A percentile compares a stretch with the other conserved stretches of the same genome.
Conservation (phyloP, 2,329 filamentous ascomycete genomes). For the Colletotrichum sp. region DNA sequence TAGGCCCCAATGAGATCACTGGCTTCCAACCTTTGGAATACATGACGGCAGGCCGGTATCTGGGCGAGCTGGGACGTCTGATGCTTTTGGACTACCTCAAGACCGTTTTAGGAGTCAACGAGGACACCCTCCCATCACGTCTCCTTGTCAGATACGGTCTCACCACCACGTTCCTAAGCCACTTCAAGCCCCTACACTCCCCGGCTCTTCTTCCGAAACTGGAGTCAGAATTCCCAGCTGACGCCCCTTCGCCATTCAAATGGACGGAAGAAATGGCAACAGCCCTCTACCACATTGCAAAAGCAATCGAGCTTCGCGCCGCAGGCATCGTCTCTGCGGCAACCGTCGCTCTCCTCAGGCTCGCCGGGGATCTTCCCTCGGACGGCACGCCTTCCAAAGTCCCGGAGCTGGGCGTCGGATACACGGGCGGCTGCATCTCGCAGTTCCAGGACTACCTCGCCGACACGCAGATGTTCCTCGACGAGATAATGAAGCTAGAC, state of each 20-base stretch:
- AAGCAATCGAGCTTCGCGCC: conserved; percentile 73
- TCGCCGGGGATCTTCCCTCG: conserved; percentile 68
- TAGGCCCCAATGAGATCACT: conserved; percentile 69
- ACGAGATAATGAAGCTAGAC: conserved; percentile 52
- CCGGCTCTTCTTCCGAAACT: conserved; percentile 50
- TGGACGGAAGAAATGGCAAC: conserved; percentile 69
- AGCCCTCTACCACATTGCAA: conserved; percentile 69
- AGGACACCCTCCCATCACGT: conserved; percentile 55
- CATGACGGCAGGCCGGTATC: conserved; percentile 80
- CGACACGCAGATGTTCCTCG: conserved; percentile 73
- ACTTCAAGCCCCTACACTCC: conserved; percentile 50
- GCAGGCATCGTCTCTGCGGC: conserved; percentile 78
- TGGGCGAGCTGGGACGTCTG: conserved; percentile 77
- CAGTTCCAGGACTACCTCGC: conserved; percentile 76
- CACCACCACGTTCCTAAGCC: conserved; percentile 76
- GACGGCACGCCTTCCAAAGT: conserved; percentile 16
- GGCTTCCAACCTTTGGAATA: conserved; percentile 86
- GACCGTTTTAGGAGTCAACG: conserved; percentile 41
- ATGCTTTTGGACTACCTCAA: conserved; percentile 71
- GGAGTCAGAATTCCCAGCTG: conserved; percentile 57
- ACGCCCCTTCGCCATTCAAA: conserved; percentile 47
- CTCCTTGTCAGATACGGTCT: conserved; percentile 66
- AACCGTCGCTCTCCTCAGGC: conserved; percentile 71
- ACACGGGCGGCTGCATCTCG: conserved; percentile 81
- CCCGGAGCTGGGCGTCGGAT: conserved; percentile 74